Percentiles rank a stretch among this genome's conserved stretches.
Conservation (phyloP, 2,329 filamentous ascomycete species). For the Fusarium sp. region DNA sequence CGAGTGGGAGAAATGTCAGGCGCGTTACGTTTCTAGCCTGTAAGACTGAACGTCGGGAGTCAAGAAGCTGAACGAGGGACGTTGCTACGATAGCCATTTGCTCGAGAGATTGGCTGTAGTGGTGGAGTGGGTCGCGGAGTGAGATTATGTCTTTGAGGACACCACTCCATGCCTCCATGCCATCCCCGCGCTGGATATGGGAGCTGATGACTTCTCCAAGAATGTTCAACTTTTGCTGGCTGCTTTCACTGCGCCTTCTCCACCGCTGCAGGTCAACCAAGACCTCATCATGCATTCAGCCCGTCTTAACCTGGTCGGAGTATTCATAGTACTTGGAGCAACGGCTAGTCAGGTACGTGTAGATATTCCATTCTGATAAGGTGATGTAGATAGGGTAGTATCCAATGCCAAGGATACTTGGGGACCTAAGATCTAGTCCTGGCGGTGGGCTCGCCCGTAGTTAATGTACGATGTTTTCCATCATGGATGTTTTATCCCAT, state of each 20-base stretch:
- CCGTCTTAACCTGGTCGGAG: no score
- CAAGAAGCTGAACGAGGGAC: not conserved
- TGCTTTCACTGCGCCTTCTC: no score
- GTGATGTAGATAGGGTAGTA: not conserved
- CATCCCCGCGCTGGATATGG: no score
- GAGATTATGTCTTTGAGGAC: not conserved
- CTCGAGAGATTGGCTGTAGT: not conserved
- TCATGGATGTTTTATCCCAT: not conserved
- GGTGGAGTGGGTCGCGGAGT: not conserved
- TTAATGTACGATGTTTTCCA: not conserved
- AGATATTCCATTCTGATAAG: not conserved
- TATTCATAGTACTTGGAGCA: no score
- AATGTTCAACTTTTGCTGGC: no score
- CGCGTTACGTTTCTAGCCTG: not conserved
- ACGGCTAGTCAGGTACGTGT: accelerated
- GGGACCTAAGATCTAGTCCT: no score
- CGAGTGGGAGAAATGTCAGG: not conserved
- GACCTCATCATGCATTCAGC: no score
- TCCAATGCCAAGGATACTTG: no score
- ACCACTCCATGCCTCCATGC: no score
- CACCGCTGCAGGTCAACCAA: no score
- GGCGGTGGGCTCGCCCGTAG: accelerated
- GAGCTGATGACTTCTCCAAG: no score
- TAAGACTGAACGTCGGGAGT: not conserved
- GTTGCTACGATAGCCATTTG: not conserved